Evolutionary conservation across 129 eudicot species (phyloP).

Genomic region (Cynara cardunculus): DNA sequence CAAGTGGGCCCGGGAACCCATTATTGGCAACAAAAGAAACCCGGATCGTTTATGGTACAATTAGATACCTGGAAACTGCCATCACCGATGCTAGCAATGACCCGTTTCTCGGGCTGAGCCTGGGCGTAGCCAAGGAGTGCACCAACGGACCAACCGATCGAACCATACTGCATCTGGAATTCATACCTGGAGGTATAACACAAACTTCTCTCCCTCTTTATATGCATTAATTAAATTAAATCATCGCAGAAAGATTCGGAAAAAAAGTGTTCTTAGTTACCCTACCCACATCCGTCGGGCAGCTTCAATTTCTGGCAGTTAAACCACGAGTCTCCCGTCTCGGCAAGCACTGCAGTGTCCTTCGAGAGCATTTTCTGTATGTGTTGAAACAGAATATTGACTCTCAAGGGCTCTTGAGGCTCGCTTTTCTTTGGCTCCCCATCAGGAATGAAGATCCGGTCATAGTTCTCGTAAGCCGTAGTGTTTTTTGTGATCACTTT

Average conservation of each 20-base stretch:
- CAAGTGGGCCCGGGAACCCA: neutral
- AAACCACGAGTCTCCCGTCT: slow-evolving; percentile 72
- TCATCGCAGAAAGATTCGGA: neutral
- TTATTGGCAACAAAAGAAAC: neutral
- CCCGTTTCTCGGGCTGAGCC: slow-evolving; percentile 46
- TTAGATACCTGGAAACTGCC: slow-evolving; percentile 51
- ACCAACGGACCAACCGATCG: slow-evolving; percentile 72
- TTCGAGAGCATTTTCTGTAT: slow-evolving; percentile 50
- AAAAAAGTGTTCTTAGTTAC: neutral
- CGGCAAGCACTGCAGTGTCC: slow-evolving; percentile 58
- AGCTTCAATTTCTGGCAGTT: slow-evolving; percentile 60
- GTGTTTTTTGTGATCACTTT: slow-evolving; percentile 33
- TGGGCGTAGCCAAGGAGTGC: slow-evolving; percentile 67
- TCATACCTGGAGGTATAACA: slow-evolving; percentile 49
- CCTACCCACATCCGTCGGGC: slow-evolving; percentile 63
- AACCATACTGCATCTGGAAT: slow-evolving; percentile 67
- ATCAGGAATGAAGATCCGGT: slow-evolving; percentile 43
- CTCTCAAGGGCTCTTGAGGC: slow-evolving; percentile 46
- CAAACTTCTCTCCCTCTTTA: slow-evolving; percentile 35
- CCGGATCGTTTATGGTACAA: neutral
- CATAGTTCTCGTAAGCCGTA: slow-evolving; percentile 52
- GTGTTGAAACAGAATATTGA: slow-evolving; percentile 52
- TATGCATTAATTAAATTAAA: neutral
- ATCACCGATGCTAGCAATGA: slow-evolving; percentile 54
- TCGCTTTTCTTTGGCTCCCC: slow-evolving; percentile 37